These are phyloP conservation scores for Arabidopsis arenosa DNA, from an alignment of 345 rosid species.

Conservation along the genomic window DNA sequence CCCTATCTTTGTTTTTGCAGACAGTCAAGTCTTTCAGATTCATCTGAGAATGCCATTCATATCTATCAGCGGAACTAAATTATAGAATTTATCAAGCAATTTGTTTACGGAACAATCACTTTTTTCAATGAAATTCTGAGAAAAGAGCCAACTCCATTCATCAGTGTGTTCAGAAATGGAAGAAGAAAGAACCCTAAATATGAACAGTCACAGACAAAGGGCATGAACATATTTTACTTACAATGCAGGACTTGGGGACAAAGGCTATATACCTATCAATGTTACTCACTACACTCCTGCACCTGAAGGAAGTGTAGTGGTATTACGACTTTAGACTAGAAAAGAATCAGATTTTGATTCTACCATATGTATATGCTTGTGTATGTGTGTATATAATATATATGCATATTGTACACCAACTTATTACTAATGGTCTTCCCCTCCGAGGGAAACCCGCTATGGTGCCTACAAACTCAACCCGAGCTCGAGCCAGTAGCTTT, in stretches of 20 bases:
- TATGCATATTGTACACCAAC: conserved; percentile 37
- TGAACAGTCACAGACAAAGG: conserved; percentile 31
- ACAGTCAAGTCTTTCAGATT: conserved; percentile 77
- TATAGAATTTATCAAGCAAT: conserved; percentile 29
- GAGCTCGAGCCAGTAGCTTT: conserved; percentile 29
- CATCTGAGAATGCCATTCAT: conserved; percentile 49
- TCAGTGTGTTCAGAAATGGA: conserved; percentile 30
- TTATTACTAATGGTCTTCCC: conserved; percentile 34
- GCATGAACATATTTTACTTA: conserved; percentile 36
- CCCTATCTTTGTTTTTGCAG: conserved; percentile 51
- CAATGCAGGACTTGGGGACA: conserved; percentile 44
- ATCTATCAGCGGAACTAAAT: conserved; percentile 5
- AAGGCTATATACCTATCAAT: conserved; percentile 37
- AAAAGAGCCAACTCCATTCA: conserved; percentile 28
- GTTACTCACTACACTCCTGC: conserved; percentile 38
- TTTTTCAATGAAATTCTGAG: conserved; percentile 30
- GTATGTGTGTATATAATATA: conserved; percentile 29
- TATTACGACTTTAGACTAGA: conserved; percentile 22
- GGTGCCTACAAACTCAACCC: conserved; percentile 38
- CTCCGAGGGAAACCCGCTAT: conserved; percentile 18
- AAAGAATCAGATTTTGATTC: conserved; percentile 50
- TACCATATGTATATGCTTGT: conserved; percentile 40
- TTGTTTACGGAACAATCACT: conserved; percentile 31
- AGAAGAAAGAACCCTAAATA: conserved; percentile 39
- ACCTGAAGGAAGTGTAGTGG: conserved; percentile 43